Base-by-base conservation (phyloP, 2,329 filamentous ascomycete species). In the Ceratocystiopsis sp. region DNA sequence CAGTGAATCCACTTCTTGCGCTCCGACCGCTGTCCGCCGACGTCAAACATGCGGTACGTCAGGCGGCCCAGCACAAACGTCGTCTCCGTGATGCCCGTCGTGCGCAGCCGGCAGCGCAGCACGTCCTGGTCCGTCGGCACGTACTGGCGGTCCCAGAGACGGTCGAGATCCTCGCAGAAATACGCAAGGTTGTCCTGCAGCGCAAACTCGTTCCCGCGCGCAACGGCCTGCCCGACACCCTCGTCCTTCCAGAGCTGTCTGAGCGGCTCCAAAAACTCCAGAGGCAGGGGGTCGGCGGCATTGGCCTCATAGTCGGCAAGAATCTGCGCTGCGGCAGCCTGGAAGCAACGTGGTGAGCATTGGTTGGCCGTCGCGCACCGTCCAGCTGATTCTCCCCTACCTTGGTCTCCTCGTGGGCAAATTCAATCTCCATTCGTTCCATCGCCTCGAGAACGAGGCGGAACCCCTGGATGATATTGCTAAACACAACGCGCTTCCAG, bases 1-100 rank as follows among this genome's bases (percentile, higher is more conserved):
- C 86, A 91, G 60, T 94, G 86, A 49, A 94, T 93, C 86, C 86
- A 94, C 68, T 94, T 94, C 72, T 93, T 93, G 49, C 86, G 80
- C 62, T 94, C 86, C 25, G 86, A 93, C 53, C 86, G 72, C 59
- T 94, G 86, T 45, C 86, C 86, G 58, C 86, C 86, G 39, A 93
- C 86, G 55, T 94, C 86, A 61, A 93, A 93, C 86, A 96, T 95
- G 54, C 86, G 81, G 64, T 95, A 95, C 50, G 86, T 93, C 54
- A 95, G 73, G 55, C 89, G 80, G 48, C 86, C 86, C 14, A 93
- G 72, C 59, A 93, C 85, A 60, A 96, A 96, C 49, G 89, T 74
- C 3, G 87, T 94, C 61, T 96, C 89, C 41, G 84, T 95, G 54
- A 96, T 96, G 53, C 89, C 89, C 3, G 91, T 96, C 16, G 89